phyloP scores from a whole-genome alignment of 2,329 filamentous ascomycete genomes.

The Colletotrichum godetiae region DNA sequence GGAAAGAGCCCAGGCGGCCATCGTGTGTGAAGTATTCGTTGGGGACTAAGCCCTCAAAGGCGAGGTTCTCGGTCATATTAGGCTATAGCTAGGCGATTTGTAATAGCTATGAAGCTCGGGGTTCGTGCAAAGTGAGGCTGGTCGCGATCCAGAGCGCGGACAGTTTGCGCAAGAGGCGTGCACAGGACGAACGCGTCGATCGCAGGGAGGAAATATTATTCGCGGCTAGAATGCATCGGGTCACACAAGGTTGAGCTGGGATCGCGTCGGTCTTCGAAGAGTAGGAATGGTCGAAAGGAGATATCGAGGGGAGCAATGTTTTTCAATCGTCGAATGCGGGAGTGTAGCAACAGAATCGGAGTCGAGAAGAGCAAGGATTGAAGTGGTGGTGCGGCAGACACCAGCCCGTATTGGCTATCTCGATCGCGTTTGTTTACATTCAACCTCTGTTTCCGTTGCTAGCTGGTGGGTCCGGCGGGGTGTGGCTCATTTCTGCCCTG shows the following conservation, averaged over 20 bases:
- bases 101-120: not conserved
- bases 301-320: constrained; percentile 11
- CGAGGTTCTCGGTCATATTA: constrained; percentile 21
- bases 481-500: not conserved
- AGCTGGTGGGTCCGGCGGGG: constrained; percentile 35
- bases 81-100: not conserved
- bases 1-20: constrained; percentile 85
- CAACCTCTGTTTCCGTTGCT: constrained; percentile 30
- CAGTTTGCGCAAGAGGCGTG: not conserved
- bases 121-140: not conserved
- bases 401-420: constrained; percentile 19
- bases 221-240: constrained; percentile 31
- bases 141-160: constrained; percentile 21
- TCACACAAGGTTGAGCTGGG: not conserved
- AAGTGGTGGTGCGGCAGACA: constrained; percentile 13
- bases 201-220: constrained; percentile 29
- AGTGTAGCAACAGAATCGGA: not conserved
- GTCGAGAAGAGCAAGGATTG: constrained; percentile 20
- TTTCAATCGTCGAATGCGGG: constrained; percentile 2
- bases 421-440: constrained; percentile 39
- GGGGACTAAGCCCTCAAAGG: constrained; percentile 36
- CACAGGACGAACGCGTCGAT: constrained; percentile 26
- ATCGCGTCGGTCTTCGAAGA: not conserved
- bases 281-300: constrained; percentile 19
- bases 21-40: constrained; percentile 73